Evolutionary conservation across 2,329 filamentous ascomycete genomes (phyloP), one percentile per base, ranked within the genome.

Genomic region (Epicoccum sorghinum): DNA sequence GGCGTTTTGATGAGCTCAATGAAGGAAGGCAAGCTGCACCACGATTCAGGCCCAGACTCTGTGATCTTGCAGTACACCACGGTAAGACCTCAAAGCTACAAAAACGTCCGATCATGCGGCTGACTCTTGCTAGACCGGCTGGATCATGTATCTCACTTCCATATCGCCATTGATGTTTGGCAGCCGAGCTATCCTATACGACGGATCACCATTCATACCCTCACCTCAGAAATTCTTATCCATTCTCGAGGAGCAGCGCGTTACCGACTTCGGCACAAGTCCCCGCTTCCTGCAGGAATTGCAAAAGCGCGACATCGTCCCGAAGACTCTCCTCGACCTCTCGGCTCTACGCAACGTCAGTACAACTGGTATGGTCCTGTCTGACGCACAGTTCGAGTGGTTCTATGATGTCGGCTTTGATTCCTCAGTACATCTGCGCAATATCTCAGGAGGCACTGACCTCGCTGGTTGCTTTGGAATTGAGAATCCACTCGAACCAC

Each of bases 101-200:
- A 7, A 9, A 4, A 27, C 2, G 4, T 22, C 10, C 32, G 3
- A 4, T 9, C 13, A n/a, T 36, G 1, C 7, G 10, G 12, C 47
- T 54, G 9, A 60, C 33, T 29, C 4, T 5, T 0, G 7, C 7
- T 7, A 73, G 71, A 74, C 72, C 4, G 71, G 72, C 12, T 96
- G 91, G 91, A 95, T 96, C 75, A 96, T 96, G 91, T 95, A 93
- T 69, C 77, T 92, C 7, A 76, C 80, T 3, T 83, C 82, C 33
- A 78, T 90, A 0, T 78, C 80, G 18, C 78, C 80, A 4, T 78
- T 93, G 7, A 64, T 88, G 1, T 75, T 80, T 35, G 89, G 90
- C 7, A 79, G 80, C 0, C 80, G 84, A 5, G 78, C 83, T 1
- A 74, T 96, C 1, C 78, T 93, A n/a, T 96, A 96, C 70, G 91